These are phyloP conservation scores for Crithidia bombi DNA, from an alignment of 208 protist genomes.

Conservation along the genomic window DNA sequence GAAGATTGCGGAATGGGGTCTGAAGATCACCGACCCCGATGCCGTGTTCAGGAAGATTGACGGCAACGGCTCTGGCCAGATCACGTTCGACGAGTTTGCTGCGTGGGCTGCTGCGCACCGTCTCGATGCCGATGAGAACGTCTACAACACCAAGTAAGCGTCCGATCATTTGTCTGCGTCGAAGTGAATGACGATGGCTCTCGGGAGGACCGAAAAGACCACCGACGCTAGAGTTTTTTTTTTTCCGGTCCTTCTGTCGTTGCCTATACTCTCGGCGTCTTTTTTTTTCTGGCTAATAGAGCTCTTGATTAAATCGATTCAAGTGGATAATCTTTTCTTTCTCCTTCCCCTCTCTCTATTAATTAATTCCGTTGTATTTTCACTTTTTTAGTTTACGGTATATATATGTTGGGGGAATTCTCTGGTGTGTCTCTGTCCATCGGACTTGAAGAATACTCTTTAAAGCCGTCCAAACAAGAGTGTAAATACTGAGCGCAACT, in stretches of 20 bases:
- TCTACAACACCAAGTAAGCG: too few species aligned
- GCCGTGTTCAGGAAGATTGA: slow-evolving; percentile 78
- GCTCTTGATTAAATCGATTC: slow-evolving; percentile 14
- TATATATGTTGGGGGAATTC: too few species aligned
- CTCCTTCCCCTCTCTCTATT: too few species aligned
- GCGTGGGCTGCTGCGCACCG: slow-evolving; percentile 52
- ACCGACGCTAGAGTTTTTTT: too few species aligned
- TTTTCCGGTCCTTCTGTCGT: slow-evolving; percentile 11
- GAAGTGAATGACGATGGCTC: background rate
- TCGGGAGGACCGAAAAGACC: too few species aligned
- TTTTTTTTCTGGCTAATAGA: slow-evolving; percentile 8
- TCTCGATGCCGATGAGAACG: slow-evolving; percentile 59
- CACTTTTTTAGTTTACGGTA: too few species aligned
- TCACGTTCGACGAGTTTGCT: slow-evolving; percentile 86
- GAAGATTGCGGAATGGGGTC: slow-evolving; percentile 64
- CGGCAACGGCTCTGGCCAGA: slow-evolving; percentile 62
- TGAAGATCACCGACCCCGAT: slow-evolving; percentile 54
- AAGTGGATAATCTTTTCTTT: slow-evolving; percentile 21
- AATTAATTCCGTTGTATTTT: too few species aligned
- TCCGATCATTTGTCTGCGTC: too few species aligned
- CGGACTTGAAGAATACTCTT: too few species aligned
- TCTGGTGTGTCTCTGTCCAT: too few species aligned
- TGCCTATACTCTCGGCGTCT: slow-evolving; percentile 4
- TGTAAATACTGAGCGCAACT: background rate
- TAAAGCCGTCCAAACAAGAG: background rate